Evolutionary conservation across 192 early-diverging fungal species (phyloP).

Genomic region (Backusella australiensis): DNA sequence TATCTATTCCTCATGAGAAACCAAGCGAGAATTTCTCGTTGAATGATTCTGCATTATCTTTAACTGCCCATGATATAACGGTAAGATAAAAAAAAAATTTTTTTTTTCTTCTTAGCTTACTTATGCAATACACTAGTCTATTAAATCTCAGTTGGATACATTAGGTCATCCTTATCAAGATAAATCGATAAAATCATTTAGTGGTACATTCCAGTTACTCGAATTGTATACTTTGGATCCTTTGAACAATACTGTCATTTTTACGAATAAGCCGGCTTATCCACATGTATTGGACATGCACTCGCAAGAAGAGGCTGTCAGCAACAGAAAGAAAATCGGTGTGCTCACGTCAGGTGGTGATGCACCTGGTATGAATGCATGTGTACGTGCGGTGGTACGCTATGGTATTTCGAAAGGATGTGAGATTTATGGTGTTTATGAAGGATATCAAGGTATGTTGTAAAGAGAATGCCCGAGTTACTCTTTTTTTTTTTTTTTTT

Average conservation of each 20-base stretch:
- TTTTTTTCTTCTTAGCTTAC: background rate
- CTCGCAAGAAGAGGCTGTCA: background rate
- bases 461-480: background rate
- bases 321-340: conserved; percentile 63
- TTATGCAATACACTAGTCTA: conserved; percentile 23
- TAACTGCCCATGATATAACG: background rate
- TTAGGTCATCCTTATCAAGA: conserved; percentile 41
- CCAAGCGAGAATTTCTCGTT: background rate
- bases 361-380: conserved; percentile 95
- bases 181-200: conserved; percentile 16
- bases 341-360: conserved; percentile 93
- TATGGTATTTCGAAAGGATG: conserved; percentile 82
- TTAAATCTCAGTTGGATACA: conserved; percentile 33
- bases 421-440: conserved; percentile 88
- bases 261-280: conserved; percentile 54
- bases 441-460: conserved; percentile 84
- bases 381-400: conserved; percentile 88
- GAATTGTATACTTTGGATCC: conserved; percentile 70
- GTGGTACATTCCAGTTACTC: conserved; percentile 17
- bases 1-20: background rate
- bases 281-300: background rate
- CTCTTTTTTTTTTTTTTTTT: background rate
- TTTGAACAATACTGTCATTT: conserved; percentile 75
- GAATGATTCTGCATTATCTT: conserved; percentile 4
- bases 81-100: background rate